A percentile compares a stretch with the other conserved stretches of the same genome.
These are phyloP conservation scores for Celoporthe dispersa DNA, from an alignment of 2,329 filamentous ascomycete genomes.

Conservation along the genomic window DNA sequence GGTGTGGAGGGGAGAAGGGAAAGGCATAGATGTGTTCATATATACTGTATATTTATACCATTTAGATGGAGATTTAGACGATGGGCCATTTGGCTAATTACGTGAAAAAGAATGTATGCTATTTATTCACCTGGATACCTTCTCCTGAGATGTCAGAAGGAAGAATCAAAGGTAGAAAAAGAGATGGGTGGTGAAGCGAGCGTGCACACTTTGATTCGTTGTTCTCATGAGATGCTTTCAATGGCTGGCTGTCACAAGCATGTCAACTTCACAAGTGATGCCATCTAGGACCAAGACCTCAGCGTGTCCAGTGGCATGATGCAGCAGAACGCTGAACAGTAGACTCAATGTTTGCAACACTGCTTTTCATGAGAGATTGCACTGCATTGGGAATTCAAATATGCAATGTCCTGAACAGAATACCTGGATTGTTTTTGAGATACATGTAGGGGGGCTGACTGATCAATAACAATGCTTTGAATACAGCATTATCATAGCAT, in stretches of 20 bases:
- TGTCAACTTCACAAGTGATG: background rate
- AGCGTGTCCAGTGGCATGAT: background rate
- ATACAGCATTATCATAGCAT: background rate
- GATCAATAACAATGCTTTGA: background rate
- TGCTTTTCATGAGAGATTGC: background rate
- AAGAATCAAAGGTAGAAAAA: background rate
- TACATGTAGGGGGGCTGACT: background rate
- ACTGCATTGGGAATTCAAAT: background rate
- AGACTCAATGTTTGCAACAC: background rate
- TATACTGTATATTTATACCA: background rate
- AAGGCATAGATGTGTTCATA: background rate
- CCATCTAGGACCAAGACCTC: background rate
- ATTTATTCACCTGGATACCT: background rate
- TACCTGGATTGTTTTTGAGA: background rate
- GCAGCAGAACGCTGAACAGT: background rate
- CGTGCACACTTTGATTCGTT: background rate
- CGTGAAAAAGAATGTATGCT: background rate
- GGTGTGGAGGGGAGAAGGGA: conserved; percentile 40
- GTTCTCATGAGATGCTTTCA: background rate
- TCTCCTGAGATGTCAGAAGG: background rate
- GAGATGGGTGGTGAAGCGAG: background rate
- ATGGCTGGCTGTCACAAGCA: background rate
- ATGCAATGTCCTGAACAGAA: too few relatives aligned
- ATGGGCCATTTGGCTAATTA: background rate
- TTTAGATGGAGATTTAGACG: background rate